Evolutionary conservation across 495 filamentous ascomycete species (phyloP).

Genomic region (Penicillium malachiteum): DNA sequence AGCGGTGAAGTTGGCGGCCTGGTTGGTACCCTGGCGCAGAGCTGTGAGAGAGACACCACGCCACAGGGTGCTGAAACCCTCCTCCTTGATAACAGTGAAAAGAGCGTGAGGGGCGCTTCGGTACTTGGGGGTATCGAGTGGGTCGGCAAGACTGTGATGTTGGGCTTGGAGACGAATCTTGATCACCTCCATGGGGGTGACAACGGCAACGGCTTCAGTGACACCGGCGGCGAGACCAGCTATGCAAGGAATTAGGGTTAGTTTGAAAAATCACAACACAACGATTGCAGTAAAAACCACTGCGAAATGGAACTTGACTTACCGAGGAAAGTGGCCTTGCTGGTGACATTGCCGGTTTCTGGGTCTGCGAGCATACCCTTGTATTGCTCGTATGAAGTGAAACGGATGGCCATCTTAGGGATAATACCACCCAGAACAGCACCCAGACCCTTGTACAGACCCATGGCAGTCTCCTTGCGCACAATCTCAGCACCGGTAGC

Average conservation of each 20-base stretch:
- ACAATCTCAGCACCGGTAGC: conserved; percentile 85
- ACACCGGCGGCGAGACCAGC: conserved; percentile 91
- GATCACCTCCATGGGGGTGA: conserved; percentile 98
- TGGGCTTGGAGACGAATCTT: conserved; percentile 98
- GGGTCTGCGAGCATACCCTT: conserved; percentile 77
- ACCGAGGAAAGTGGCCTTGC: conserved; percentile 80
- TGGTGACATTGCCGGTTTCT: conserved; percentile 65
- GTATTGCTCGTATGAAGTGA: conserved; percentile 95
- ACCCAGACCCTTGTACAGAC: conserved; percentile 94
- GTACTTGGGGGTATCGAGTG: conserved; percentile 90
- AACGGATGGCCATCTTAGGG: conserved; percentile 99
- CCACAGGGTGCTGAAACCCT: conserved; percentile 83
- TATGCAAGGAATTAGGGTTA: conserved; percentile 20
- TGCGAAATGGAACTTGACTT: conserved; percentile 19
- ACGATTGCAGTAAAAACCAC: neutral
- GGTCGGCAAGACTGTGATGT: conserved; percentile 91
- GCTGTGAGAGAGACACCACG: conserved; percentile 92
- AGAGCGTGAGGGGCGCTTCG: conserved; percentile 94
- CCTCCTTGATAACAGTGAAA: conserved; percentile 88
- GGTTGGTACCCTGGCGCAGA: conserved; percentile 91
- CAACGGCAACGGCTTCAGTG: conserved; percentile 92
- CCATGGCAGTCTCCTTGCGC: conserved; percentile 82
- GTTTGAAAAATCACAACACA: neutral
- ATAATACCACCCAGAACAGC: conserved; percentile 96
- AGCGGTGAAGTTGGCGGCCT: conserved; percentile 98